Evolutionary conservation across 257 asterid species (phyloP).

Genomic region (Nicotiana otophora): DNA sequence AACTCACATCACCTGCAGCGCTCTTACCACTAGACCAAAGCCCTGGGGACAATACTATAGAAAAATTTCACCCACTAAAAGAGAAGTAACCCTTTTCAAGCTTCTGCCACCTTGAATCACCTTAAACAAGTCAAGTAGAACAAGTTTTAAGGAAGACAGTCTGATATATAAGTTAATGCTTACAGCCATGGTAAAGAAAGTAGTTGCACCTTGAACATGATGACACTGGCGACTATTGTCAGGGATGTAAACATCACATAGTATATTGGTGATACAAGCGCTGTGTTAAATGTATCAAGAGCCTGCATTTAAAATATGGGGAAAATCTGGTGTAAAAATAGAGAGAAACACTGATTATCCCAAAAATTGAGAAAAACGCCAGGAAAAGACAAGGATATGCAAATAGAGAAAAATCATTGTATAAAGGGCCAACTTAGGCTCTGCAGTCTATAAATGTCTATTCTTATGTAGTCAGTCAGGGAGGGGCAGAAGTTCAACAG

Average conservation of each 20-base stretch:
- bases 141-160: not conserved
- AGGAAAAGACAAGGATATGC: not conserved
- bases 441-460: not conserved
- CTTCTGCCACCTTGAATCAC: not conserved
- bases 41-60: not conserved
- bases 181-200: not conserved
- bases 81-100: not conserved
- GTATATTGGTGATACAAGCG: slow-evolving; percentile 38
- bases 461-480: not conserved
- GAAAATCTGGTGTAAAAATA: not conserved
- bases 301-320: slow-evolving; percentile 24
- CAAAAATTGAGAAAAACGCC: not conserved
- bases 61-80: not conserved
- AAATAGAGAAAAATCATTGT: not conserved
- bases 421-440: not conserved
- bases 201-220: slow-evolving; percentile 34
- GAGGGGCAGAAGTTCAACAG: not conserved
- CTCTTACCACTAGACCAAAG: no score
- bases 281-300: slow-evolving; percentile 34
- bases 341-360: not conserved
- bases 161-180: not conserved
- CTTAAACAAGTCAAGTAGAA: not conserved
- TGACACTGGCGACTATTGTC: slow-evolving; percentile 35
- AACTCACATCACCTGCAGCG: no score
- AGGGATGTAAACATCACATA: slow-evolving; percentile 36